A percentile compares a stretch with the other conserved stretches of the same genome.
phyloP scores from a whole-genome alignment of 352 stramenopile genomes.

The Globisporangium paddicum region DNA sequence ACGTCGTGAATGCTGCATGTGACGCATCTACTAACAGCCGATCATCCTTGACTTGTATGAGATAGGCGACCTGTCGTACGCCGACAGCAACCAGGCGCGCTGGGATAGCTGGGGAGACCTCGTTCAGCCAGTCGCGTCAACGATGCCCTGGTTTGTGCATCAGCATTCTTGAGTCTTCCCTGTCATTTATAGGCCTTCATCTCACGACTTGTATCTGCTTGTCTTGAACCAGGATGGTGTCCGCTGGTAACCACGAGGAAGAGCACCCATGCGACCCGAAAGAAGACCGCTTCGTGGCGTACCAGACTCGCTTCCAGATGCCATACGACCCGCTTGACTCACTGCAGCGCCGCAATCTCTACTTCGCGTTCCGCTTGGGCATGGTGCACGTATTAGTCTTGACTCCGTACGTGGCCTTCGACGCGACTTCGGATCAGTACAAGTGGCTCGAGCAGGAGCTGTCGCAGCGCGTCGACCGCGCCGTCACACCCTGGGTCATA shows the following conservation, averaged over 20 bases:
- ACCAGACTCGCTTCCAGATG: slow-evolving; percentile 88
- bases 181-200: not conserved
- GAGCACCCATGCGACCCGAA: slow-evolving; percentile 56
- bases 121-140: slow-evolving; percentile 68
- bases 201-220: not conserved
- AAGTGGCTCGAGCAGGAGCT: slow-evolving; percentile 88
- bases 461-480: slow-evolving; percentile 69
- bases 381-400: slow-evolving; percentile 88
- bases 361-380: slow-evolving; percentile 88
- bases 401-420: slow-evolving; percentile 88
- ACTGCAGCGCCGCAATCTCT: slow-evolving; percentile 80
- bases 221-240: slow-evolving; percentile 51
- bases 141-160: slow-evolving; percentile 36
- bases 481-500: slow-evolving; percentile 87
- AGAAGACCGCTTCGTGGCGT: slow-evolving; percentile 73
- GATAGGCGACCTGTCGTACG: slow-evolving; percentile 88
- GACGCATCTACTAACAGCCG: not conserved
- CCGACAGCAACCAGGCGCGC: slow-evolving; percentile 74
- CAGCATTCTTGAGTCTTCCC: not conserved
- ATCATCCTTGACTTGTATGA: not conserved
- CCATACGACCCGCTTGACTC: slow-evolving; percentile 51
- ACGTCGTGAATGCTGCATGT: not conserved
- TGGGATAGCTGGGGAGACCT: slow-evolving; percentile 90
- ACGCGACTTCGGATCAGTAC: slow-evolving; percentile 79
- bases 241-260: slow-evolving; percentile 85